phyloP scores from a whole-genome alignment of 192 early-diverging fungal genomes.

The Endogone sp. region DNA sequence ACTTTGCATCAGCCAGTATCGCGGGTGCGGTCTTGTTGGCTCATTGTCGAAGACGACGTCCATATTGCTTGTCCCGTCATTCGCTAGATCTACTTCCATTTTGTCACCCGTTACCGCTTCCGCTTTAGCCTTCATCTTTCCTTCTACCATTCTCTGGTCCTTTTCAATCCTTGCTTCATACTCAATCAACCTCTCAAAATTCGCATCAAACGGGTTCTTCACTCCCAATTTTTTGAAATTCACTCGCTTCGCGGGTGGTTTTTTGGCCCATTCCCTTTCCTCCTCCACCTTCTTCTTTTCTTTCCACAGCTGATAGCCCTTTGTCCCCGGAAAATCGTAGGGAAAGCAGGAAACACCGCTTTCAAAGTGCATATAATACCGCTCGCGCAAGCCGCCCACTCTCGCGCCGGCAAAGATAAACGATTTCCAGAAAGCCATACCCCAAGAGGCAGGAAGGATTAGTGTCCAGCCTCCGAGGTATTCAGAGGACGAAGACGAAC shows the following conservation, averaged over 20 bases:
- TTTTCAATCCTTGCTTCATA: background rate
- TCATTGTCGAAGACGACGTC: background rate
- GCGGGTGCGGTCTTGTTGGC: background rate
- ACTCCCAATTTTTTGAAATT: conserved; percentile 75
- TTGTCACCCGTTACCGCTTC: background rate
- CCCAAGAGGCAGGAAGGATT: conserved; percentile 78
- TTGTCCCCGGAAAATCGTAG: conserved; percentile 77
- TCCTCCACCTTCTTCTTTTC: conserved; percentile 31
- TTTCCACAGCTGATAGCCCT: conserved; percentile 54
- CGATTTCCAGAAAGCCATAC: conserved; percentile 82
- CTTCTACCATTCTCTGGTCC: background rate
- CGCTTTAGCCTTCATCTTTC: background rate
- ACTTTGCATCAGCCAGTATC: conserved; percentile 7
- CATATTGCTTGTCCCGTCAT: background rate
- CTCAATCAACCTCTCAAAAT: conserved; percentile 47
- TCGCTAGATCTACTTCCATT: background rate
- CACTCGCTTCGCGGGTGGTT: conserved; percentile 75
- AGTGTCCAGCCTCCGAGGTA: conserved; percentile 64
- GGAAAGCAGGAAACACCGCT: conserved; percentile 74
- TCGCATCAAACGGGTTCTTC: conserved; percentile 63
- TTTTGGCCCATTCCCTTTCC: conserved; percentile 52
- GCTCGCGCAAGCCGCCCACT: conserved; percentile 73
- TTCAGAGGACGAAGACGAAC: conserved; percentile 36
- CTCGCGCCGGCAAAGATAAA: conserved; percentile 86
- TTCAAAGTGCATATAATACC: conserved; percentile 71